Evolutionary conservation across 2,329 filamentous ascomycete genomes (phyloP), one percentile per base, ranked within the genome.

Genomic region (Fusarium anguioides): DNA sequence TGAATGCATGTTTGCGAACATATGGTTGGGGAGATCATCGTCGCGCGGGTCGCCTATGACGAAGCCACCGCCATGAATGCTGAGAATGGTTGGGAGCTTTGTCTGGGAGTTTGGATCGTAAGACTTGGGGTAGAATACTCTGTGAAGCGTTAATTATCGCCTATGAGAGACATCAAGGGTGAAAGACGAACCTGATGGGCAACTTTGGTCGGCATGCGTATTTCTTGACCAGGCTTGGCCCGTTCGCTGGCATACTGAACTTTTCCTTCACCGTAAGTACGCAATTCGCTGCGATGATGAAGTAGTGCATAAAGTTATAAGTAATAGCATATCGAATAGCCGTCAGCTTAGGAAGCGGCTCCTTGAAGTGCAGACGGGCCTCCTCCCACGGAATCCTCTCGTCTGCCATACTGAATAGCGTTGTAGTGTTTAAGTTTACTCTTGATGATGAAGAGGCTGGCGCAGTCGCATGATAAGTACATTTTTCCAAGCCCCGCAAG

Each of bases 61-160:
- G 2, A 66, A 66, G 11, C 63, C 64, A 1, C 64, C 64, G 14
- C 50, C 63, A 1, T 66, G 64, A 3, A 67, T 46, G 4, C 18
- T 63, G 40, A 66, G 46, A 0, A 66, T 11, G 1, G 51, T 42
- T 0, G 64, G 57, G 0, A 66, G 39, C 4, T 33, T 50, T 7
- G 31, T 33, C 3, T 29, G 15, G 4, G n/a, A 21, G 1, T n/a
- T n/a, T 6, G 15, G 5, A 17, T 53, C 29, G 4, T 33, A 50
- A 0, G 7, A 17, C 26, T 53, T 31, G 12, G 64, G 64, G 4
- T 42, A 41, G 9, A 66, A 66, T 14, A 67, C 40, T 3, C 64
- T 66, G 5, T 10, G 5, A 4, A 1, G 5, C 4, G 18, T 59
- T 4, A 53, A 17, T 10, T 5, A n/a, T 31, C 6, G 12, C 1